Base-by-base conservation (phyloP, 2,329 filamentous ascomycete genomes). In the Aspergillus pseudonomiae region DNA sequence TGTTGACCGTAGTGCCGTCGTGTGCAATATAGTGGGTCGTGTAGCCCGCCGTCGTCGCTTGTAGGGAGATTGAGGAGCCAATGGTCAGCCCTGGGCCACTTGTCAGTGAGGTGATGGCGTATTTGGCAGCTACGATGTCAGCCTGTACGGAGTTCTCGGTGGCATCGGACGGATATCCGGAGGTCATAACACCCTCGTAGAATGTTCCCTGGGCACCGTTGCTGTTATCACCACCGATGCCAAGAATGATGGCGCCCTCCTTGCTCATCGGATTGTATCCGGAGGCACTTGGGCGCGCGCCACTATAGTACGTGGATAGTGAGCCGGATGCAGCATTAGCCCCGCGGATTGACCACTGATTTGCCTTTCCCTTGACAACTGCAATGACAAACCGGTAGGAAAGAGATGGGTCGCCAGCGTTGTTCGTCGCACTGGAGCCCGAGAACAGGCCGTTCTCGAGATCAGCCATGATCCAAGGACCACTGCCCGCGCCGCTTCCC, bases 381-480 rank as follows among this genome's bases (percentile, higher is more conserved):
- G 86, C 80, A 5, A 84, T 89, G 57, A 88, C 65, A 72, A 90
- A 90, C 0, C 87, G 84, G 63, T 78, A 75, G 1, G 79, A 78
- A 62, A 89, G 78, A 0, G 84, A 81, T 7, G 85, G 85, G 67
- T 88, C 81, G 1, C 62, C 81, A 1, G 81, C 56, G 71, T 89
- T 89, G 59, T 83, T 74, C 1, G 70, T 72, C 2, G 80, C 30
- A 63, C 73, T 81, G 0, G 59, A 11, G 16, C 87, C 88, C 0
- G 87, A 88, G 77, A 89, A 90, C 2, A 91, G 77, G 4, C 86
- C 86, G 65, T 90, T 89, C 72, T 91, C 88, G 0, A 91, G 82
- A 74, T 91, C 88, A 0, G 87, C 88, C 87, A 90, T 89, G 68
- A 90, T 73, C 88, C 88, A 90, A 0, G 88, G 88, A 0, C 88